These are phyloP conservation scores for Backusella tarrabulga DNA, from an alignment of 192 early-diverging fungal genomes.

Conservation along the genomic window DNA sequence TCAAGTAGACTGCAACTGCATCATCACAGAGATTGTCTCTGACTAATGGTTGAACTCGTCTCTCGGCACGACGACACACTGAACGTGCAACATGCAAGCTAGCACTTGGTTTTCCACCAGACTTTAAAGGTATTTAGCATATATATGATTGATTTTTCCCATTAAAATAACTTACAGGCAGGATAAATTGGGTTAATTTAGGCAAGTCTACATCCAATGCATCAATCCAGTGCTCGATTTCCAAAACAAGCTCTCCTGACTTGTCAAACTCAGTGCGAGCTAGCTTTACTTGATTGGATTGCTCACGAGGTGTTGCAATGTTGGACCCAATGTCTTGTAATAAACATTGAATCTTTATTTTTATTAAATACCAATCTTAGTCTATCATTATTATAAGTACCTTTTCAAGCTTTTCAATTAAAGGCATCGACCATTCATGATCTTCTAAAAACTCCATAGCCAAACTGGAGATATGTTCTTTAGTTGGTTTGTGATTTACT, in stretches of 20 bases:
- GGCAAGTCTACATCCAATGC: constrained; percentile 67
- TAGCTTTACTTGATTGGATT: constrained; percentile 56
- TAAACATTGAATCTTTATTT: constrained; percentile 78
- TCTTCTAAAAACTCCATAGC: constrained; percentile 31
- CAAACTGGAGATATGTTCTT: constrained; percentile 17
- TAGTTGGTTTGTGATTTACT: neutral
- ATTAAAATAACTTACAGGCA: constrained; percentile 57
- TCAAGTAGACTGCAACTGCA: constrained; percentile 66
- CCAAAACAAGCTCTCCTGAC: constrained; percentile 55
- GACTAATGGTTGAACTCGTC: constrained; percentile 73
- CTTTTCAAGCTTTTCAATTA: constrained; percentile 25
- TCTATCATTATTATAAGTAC: neutral
- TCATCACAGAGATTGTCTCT: constrained; percentile 55
- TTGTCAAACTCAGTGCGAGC: constrained; percentile 75
- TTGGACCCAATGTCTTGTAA: constrained; percentile 92
- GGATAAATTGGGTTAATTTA: constrained; percentile 78
- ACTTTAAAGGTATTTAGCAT: constrained; percentile 37
- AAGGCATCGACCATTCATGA: neutral
- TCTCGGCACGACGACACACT: constrained; percentile 85
- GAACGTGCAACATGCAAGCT: constrained; percentile 83
- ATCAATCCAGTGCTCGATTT: constrained; percentile 88
- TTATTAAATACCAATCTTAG: neutral
- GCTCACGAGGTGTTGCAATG: constrained; percentile 78
- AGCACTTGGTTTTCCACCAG: constrained; percentile 81
- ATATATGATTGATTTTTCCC: neutral